Percentiles rank a stretch among this genome's conserved stretches.
phyloP scores from a whole-genome alignment of 2,329 filamentous ascomycete species.

The Ophiostoma triangulosporum region DNA sequence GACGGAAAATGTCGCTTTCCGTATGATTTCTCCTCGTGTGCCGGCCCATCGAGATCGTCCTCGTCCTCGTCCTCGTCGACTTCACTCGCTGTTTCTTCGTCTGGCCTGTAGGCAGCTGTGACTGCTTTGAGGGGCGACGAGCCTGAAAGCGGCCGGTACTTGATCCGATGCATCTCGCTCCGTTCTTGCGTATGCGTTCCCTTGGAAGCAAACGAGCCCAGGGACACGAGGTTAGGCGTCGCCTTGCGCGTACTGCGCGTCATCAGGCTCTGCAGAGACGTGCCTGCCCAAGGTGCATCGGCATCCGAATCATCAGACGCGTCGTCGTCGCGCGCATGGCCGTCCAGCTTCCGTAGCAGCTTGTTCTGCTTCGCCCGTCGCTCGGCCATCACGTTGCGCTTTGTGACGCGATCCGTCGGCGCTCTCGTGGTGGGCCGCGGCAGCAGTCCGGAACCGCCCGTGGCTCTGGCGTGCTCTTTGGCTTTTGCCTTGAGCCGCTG shows the following conservation, averaged over 20 bases:
- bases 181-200: neutral
- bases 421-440: conserved; percentile 36
- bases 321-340: conserved; percentile 9
- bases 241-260: conserved; percentile 21
- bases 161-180: neutral
- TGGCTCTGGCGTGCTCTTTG: conserved; percentile 17
- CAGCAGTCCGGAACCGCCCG: conserved; percentile 22
- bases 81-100: neutral
- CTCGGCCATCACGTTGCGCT: conserved; percentile 23
- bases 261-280: conserved; percentile 30
- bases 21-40: neutral
- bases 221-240: conserved; percentile 9
- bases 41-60: conserved; percentile 11
- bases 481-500: conserved; percentile 48
- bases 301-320: conserved; percentile 20
- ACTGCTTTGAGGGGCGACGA: neutral
- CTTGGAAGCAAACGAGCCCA: neutral
- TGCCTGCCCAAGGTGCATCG: conserved; percentile 22
- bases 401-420: conserved; percentile 20
- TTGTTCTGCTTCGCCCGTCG: conserved; percentile 24
- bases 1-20: neutral
- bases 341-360: neutral
- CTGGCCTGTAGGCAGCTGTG: neutral
- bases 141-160: neutral
- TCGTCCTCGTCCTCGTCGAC: conserved; percentile 5